A percentile compares a stretch with the other conserved stretches of the same genome.
phyloP scores from a whole-genome alignment of 495 filamentous ascomycete genomes.

The Hyaloscypha finlandica region DNA sequence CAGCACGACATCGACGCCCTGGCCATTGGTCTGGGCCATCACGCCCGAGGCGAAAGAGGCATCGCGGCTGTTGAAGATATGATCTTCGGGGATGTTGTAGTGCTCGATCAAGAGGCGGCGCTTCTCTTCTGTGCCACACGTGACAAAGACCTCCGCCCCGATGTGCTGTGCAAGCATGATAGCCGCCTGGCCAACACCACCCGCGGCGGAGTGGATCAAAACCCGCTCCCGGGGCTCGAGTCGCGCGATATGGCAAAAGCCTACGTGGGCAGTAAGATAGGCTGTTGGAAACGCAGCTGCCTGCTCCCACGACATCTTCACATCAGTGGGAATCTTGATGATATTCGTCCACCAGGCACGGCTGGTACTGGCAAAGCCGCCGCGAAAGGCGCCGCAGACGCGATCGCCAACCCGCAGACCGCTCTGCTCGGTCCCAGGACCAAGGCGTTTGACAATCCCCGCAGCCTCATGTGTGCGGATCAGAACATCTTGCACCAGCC shows the following conservation, averaged over 20 bases:
- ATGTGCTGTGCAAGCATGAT: constrained; percentile 55
- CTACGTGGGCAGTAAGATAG: constrained; percentile 60
- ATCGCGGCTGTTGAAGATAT: constrained; percentile 48
- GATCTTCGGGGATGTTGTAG: constrained; percentile 51
- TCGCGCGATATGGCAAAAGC: constrained; percentile 47
- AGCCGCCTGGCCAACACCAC: constrained; percentile 62
- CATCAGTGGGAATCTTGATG: constrained; percentile 45
- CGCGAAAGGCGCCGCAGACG: constrained; percentile 51
- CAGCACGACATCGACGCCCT: constrained; percentile 57
- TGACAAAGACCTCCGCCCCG: constrained; percentile 61
- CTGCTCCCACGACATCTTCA: constrained; percentile 48
- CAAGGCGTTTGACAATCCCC: constrained; percentile 54
- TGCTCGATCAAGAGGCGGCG: constrained; percentile 47
- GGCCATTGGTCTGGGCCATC: constrained; percentile 41
- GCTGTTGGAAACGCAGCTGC: constrained; percentile 58
- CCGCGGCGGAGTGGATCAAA: constrained; percentile 60
- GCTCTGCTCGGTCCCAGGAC: constrained; percentile 44
- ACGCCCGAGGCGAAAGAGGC: constrained; percentile 46
- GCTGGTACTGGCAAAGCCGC: constrained; percentile 45
- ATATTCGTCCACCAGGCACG: constrained; percentile 42
- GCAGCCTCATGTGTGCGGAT: constrained; percentile 53
- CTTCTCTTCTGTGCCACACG: constrained; percentile 53
- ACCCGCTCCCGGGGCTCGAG: constrained; percentile 54
- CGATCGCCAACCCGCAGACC: constrained; percentile 53
- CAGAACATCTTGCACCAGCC: constrained; percentile 43